A percentile compares a stretch with the other conserved stretches of the same genome.
These are phyloP conservation scores for Thelonectria blattea DNA, from an alignment of 2,329 filamentous ascomycete species.

Conservation along the genomic window DNA sequence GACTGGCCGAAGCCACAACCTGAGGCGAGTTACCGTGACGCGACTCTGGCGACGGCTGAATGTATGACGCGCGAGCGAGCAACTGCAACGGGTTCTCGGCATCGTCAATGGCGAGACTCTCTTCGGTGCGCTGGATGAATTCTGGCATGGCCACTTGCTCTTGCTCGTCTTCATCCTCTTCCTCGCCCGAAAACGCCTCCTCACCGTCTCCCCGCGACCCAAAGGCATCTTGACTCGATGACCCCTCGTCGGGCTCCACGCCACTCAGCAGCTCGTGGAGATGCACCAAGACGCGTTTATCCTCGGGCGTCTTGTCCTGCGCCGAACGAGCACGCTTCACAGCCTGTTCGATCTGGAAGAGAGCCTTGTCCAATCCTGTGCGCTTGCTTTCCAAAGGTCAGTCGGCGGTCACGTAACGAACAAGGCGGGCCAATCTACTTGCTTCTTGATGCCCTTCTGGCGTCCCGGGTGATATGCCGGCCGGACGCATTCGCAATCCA, in stretches of 20 bases:
- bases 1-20: conserved; percentile 27
- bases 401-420: background rate
- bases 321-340: conserved; percentile 60
- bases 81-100: conserved; percentile 78
- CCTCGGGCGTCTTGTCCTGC: conserved; percentile 48
- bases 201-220: conserved; percentile 28
- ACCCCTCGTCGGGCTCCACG: conserved; percentile 28
- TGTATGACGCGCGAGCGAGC: conserved; percentile 74
- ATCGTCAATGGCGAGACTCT: conserved; percentile 69
- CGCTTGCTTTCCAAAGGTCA: conserved; percentile 62
- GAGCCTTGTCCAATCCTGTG: conserved; percentile 74
- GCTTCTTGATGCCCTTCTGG: conserved; percentile 81
- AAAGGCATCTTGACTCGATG: conserved; percentile 26
- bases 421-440: conserved; percentile 34
- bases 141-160: conserved; percentile 35
- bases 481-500: conserved; percentile 67
- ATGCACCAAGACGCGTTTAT: conserved; percentile 53
- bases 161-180: conserved; percentile 39
- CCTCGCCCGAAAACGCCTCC: conserved; percentile 42
- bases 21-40: conserved; percentile 38
- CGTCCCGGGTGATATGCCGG: conserved; percentile 76
- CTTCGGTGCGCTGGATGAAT: conserved; percentile 46
- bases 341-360: conserved; percentile 76
- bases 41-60: conserved; percentile 58
- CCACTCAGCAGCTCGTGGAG: conserved; percentile 49